Conservation (phyloP, 1,284 basidiomycete genomes). For the Puccinia polysora region DNA sequence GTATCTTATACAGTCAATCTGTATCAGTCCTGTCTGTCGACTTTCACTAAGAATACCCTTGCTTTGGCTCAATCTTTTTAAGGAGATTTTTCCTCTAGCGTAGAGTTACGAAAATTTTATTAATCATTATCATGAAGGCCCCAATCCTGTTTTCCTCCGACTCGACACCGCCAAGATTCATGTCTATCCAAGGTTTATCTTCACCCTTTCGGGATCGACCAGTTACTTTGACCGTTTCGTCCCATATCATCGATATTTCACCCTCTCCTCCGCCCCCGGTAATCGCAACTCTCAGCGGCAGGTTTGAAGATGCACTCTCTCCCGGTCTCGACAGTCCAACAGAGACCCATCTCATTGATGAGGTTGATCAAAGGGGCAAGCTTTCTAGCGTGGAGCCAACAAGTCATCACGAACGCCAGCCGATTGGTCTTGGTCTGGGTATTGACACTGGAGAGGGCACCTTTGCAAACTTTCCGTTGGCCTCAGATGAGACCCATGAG, state of each 20-base stretch:
- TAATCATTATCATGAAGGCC: neutral
- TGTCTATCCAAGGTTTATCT: conserved; percentile 30
- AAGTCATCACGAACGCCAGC: conserved; percentile 5
- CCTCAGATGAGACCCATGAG: neutral
- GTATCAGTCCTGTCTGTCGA: conserved; percentile 19
- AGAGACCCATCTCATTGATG: neutral
- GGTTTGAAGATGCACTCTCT: conserved; percentile 32
- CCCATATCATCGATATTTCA: conserved; percentile 42
- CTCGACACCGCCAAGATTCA: conserved; percentile 19
- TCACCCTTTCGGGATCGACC: conserved; percentile 36
- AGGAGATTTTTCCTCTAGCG: neutral
- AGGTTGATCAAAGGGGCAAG: neutral
- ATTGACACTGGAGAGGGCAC: conserved; percentile 36
- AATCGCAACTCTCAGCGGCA: conserved; percentile 2
- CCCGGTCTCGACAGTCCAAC: conserved; percentile 7
- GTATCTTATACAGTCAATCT: conserved; percentile 20
- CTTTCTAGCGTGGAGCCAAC: neutral
- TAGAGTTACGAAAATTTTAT: neutral
- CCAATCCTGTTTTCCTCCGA: conserved; percentile 21
- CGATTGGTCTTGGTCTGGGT: conserved; percentile 34
- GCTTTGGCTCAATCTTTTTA: conserved; percentile 1
- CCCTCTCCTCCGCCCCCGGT: conserved; percentile 36
- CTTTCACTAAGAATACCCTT: too few relatives aligned
- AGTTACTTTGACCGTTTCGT: conserved; percentile 16
- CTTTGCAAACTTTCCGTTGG: conserved; percentile 14